Conservation (phyloP, 495 filamentous ascomycete species). For the Bacidia gigantensis region DNA sequence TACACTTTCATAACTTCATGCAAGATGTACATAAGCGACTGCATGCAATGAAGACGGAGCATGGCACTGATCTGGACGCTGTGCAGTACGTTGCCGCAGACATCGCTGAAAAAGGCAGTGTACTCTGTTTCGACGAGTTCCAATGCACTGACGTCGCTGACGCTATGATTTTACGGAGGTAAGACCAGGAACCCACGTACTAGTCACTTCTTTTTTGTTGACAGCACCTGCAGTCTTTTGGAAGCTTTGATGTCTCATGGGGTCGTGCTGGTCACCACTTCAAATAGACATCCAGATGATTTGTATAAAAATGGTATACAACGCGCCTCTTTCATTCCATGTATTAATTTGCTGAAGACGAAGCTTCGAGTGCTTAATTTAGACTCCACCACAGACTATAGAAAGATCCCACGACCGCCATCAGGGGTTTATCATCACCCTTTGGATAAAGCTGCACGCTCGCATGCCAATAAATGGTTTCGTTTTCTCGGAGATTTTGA, state of each 20-base stretch:
- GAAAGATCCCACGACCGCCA: constrained; percentile 85
- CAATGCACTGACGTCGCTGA: constrained; percentile 98
- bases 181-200: constrained; percentile 5
- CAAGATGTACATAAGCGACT: constrained; percentile 90
- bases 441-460: constrained; percentile 58
- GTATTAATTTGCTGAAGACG: constrained; percentile 78
- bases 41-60: constrained; percentile 75
- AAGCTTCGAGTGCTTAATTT: constrained; percentile 81
- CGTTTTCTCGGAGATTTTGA: constrained; percentile 76
- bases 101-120: constrained; percentile 70
- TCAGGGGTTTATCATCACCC: constrained; percentile 87
- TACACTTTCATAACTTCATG: constrained; percentile 99
- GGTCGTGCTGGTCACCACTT: constrained; percentile 90
- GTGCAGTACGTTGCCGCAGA: constrained; percentile 86
- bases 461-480: constrained; percentile 90
- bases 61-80: constrained; percentile 84
- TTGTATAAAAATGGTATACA: constrained; percentile 98
- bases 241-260: constrained; percentile 88
- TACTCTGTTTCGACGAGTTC: constrained; percentile 97
- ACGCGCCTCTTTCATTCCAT: constrained; percentile 85
- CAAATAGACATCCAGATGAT: constrained; percentile 91
- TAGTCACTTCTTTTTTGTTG: neutral
- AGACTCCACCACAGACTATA: constrained; percentile 90
- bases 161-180: constrained; percentile 89
- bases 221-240: constrained; percentile 46